A percentile compares a stretch with the other conserved stretches of the same genome.
Conservation (phyloP, 176 grass and related monocot species). For the Guadua angustifolia region DNA sequence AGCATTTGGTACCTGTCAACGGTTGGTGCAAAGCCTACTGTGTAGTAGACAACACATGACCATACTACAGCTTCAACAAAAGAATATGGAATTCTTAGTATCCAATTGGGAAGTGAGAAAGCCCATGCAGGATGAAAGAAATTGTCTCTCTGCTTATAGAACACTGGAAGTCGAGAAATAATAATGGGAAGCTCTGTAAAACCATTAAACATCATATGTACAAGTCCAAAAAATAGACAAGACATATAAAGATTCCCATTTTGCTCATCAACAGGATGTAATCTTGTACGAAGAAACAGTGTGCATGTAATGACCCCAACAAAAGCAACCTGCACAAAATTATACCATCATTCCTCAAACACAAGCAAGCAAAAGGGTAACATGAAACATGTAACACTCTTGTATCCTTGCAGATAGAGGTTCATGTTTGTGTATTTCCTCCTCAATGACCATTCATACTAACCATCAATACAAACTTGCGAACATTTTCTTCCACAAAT, state of each 20-base stretch:
- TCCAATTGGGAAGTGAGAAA: conserved; percentile 73
- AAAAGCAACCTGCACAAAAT: conserved; percentile 65
- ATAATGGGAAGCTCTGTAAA: conserved; percentile 75
- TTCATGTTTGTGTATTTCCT: neutral
- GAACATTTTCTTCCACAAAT: no score
- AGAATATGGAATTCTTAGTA: conserved; percentile 73
- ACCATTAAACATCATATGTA: conserved; percentile 87
- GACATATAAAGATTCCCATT: conserved; percentile 68
- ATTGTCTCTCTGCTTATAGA: conserved; percentile 85
- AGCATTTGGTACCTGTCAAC: conserved; percentile 49
- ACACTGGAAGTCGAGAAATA: conserved; percentile 68
- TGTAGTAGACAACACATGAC: conserved; percentile 76
- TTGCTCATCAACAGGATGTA: conserved; percentile 64
- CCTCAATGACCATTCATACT: no score
- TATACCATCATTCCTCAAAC: neutral
- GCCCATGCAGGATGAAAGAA: conserved; percentile 82
- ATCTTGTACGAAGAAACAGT: conserved; percentile 71
- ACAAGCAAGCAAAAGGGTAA: neutral
- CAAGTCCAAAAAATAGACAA: conserved; percentile 72
- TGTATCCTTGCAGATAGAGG: neutral
- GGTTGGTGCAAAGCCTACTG: conserved; percentile 70
- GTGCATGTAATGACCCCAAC: conserved; percentile 69
- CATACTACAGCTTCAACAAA: conserved; percentile 68
- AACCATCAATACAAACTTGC: no score
- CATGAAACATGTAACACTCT: neutral